Evolutionary conservation across 164 flowering plant species (phyloP).

Genomic region (Berberis thunbergii): DNA sequence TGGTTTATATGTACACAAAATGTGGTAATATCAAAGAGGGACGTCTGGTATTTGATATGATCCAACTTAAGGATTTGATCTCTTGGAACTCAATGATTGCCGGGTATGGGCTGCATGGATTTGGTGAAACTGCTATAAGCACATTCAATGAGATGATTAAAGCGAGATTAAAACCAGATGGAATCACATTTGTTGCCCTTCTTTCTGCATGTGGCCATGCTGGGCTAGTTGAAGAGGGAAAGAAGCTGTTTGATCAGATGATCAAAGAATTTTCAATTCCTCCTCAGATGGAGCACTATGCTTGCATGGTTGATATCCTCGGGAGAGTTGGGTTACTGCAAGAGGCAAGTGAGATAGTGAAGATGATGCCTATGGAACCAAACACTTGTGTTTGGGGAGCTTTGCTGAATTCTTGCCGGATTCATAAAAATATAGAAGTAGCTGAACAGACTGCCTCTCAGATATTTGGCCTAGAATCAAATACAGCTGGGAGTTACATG

Average conservation of each 20-base stretch:
- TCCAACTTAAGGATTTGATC: slow-evolving; percentile 31
- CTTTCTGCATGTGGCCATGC: slow-evolving; percentile 83
- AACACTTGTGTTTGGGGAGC: slow-evolving; percentile 69
- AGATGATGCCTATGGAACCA: slow-evolving; percentile 61
- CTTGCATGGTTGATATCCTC: slow-evolving; percentile 83
- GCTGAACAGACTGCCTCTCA: slow-evolving; percentile 41
- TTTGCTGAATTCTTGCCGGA: slow-evolving; percentile 55
- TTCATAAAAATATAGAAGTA: slow-evolving; percentile 39
- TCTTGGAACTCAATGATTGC: slow-evolving; percentile 80
- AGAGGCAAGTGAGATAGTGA: slow-evolving; percentile 54
- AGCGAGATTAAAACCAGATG: slow-evolving; percentile 42
- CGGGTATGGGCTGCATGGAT: slow-evolving; percentile 76
- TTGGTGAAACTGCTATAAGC: slow-evolving; percentile 38
- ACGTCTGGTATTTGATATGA: slow-evolving; percentile 33
- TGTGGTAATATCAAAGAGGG: slow-evolving; percentile 53
- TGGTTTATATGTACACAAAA: slow-evolving; percentile 66
- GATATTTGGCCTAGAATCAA: slow-evolving; percentile 26
- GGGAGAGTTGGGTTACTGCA: slow-evolving; percentile 65
- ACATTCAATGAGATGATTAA: slow-evolving; percentile 44
- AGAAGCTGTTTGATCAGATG: slow-evolving; percentile 46
- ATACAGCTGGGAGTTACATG: slow-evolving; percentile 54
- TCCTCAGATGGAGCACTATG: slow-evolving; percentile 67
- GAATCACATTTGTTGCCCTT: slow-evolving; percentile 58
- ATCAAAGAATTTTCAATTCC: slow-evolving; percentile 23
- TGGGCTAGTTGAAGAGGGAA: slow-evolving; percentile 60